A percentile compares a stretch with the other conserved stretches of the same genome.
These are phyloP conservation scores for Tolypocladium endophyticum DNA, from an alignment of 2,329 filamentous ascomycete species.

Conservation along the genomic window DNA sequence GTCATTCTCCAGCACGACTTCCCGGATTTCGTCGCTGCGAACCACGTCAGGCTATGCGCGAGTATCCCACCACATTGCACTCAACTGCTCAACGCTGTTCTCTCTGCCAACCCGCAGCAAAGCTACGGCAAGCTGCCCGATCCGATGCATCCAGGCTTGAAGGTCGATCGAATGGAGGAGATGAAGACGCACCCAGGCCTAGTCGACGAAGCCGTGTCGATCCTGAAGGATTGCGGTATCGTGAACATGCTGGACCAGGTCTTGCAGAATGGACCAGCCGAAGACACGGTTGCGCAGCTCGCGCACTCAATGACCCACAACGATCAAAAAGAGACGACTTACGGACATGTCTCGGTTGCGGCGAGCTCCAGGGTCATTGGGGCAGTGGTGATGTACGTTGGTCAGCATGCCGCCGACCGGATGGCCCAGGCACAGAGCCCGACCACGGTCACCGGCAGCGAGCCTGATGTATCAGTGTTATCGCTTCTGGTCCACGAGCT, in stretches of 20 bases:
- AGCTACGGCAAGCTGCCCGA: slow-evolving; percentile 55
- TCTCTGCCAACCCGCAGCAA: slow-evolving; percentile 69
- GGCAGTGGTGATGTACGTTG: slow-evolving; percentile 75
- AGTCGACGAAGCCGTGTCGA: slow-evolving; percentile 50
- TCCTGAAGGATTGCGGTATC: slow-evolving; percentile 43
- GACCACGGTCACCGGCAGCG: slow-evolving; percentile 31
- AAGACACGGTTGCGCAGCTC: slow-evolving; percentile 67
- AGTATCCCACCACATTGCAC: slow-evolving; percentile 74
- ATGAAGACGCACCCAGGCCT: slow-evolving; percentile 57
- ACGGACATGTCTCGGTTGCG: slow-evolving; percentile 55
- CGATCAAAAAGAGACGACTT: slow-evolving; percentile 47
- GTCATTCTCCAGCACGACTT: slow-evolving; percentile 88
- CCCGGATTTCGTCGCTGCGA: slow-evolving; percentile 82
- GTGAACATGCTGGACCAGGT: slow-evolving; percentile 50
- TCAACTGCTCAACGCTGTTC: slow-evolving; percentile 79
- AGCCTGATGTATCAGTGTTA: slow-evolving; percentile 57
- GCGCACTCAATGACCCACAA: slow-evolving; percentile 59
- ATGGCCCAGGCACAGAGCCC: slow-evolving; percentile 48
- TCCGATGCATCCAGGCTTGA: slow-evolving; percentile 43
- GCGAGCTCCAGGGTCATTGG: slow-evolving; percentile 66
- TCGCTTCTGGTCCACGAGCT: slow-evolving; percentile 68
- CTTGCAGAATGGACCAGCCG: slow-evolving; percentile 50
- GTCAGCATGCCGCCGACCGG: slow-evolving; percentile 56
- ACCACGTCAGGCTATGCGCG: slow-evolving; percentile 73
- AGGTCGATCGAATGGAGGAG: slow-evolving; percentile 68